Conservation (phyloP, 2,329 filamentous ascomycete genomes). For the Colletotrichum karsti region DNA sequence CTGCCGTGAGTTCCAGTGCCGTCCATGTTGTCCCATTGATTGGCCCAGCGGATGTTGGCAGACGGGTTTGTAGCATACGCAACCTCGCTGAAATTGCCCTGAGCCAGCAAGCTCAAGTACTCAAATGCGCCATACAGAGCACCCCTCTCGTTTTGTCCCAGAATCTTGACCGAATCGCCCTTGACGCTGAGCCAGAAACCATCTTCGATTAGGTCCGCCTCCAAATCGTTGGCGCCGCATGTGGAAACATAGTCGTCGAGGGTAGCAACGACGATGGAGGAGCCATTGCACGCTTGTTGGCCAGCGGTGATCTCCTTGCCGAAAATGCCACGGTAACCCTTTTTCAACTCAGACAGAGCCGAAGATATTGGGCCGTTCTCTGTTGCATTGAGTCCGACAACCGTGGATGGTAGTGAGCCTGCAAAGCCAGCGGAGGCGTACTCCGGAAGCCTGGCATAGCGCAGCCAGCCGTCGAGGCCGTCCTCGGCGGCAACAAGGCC, state of each 20-base stretch:
- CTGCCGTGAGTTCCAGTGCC: slow-evolving; percentile 49
- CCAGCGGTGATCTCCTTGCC: slow-evolving; percentile 51
- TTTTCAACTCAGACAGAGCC: slow-evolving; percentile 66
- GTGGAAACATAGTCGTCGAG: slow-evolving; percentile 33
- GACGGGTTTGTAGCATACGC: slow-evolving; percentile 62
- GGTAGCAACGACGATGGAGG: slow-evolving; percentile 33
- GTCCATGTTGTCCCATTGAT: slow-evolving; percentile 79
- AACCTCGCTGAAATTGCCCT: slow-evolving; percentile 54
- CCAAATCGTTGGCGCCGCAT: slow-evolving; percentile 52
- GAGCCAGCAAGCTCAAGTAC: slow-evolving; percentile 72
- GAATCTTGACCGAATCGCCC: slow-evolving; percentile 59
- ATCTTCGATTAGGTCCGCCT: slow-evolving; percentile 55
- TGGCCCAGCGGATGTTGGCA: slow-evolving; percentile 73
- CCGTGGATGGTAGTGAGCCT: slow-evolving; percentile 52
- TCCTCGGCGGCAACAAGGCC: slow-evolving; percentile 62
- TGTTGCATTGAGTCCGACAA: slow-evolving; percentile 64
- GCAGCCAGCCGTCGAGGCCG: slow-evolving; percentile 69
- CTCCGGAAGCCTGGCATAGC: slow-evolving; percentile 63
- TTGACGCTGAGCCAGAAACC: slow-evolving; percentile 68
- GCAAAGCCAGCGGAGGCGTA: slow-evolving; percentile 39
- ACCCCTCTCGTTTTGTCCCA: slow-evolving; percentile 73
- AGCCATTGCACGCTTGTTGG: slow-evolving; percentile 1
- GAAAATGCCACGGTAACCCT: slow-evolving; percentile 66
- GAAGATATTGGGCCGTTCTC: slow-evolving; percentile 64
- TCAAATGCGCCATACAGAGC: slow-evolving; percentile 76